phyloP scores from a whole-genome alignment of 2,329 filamentous ascomycete species.

The Fusarium devonianum region DNA sequence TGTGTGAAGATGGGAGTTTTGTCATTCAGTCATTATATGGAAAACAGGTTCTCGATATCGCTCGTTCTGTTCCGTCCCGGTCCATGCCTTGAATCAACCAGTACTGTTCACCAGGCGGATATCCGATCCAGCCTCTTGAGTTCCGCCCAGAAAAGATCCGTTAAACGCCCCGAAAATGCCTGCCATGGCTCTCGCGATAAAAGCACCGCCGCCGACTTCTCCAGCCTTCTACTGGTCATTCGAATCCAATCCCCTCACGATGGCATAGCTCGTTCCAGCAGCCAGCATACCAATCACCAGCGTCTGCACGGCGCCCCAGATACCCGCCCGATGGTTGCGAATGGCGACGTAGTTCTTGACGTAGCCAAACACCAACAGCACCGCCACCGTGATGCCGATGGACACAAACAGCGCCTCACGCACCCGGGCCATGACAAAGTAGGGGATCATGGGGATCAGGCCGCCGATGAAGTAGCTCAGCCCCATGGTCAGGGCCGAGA shows the following conservation, averaged over 20 bases:
- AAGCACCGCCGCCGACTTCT: not conserved
- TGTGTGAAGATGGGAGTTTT: slow-evolving; percentile 24
- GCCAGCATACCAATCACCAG: slow-evolving; percentile 69
- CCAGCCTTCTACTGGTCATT: slow-evolving; percentile 21
- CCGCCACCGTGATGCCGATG: slow-evolving; percentile 65
- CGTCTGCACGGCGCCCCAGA: slow-evolving; percentile 70
- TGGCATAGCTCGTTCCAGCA: slow-evolving; percentile 69
- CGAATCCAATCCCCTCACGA: slow-evolving; percentile 64
- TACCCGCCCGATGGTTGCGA: slow-evolving; percentile 58
- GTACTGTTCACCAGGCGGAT: slow-evolving; percentile 6
- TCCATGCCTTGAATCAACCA: slow-evolving; percentile 1
- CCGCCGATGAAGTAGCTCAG: slow-evolving; percentile 75
- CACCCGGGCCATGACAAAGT: slow-evolving; percentile 63
- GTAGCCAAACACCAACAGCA: slow-evolving; percentile 70
- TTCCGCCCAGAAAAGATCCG: slow-evolving; percentile 3
- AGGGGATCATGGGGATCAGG: slow-evolving; percentile 73
- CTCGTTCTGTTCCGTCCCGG: slow-evolving; percentile 5
- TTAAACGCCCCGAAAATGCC: slow-evolving; percentile 24
- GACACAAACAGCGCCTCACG: slow-evolving; percentile 64
- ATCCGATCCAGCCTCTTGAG: not conserved
- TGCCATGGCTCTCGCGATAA: slow-evolving; percentile 3
- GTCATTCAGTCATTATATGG: slow-evolving; percentile 32
- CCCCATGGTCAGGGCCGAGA: slow-evolving; percentile 71
- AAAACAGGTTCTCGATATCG: slow-evolving; percentile 18
- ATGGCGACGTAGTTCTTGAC: slow-evolving; percentile 65